These are phyloP conservation scores for Penicillium manginii DNA, from an alignment of 495 filamentous ascomycete genomes.

Conservation along the genomic window DNA sequence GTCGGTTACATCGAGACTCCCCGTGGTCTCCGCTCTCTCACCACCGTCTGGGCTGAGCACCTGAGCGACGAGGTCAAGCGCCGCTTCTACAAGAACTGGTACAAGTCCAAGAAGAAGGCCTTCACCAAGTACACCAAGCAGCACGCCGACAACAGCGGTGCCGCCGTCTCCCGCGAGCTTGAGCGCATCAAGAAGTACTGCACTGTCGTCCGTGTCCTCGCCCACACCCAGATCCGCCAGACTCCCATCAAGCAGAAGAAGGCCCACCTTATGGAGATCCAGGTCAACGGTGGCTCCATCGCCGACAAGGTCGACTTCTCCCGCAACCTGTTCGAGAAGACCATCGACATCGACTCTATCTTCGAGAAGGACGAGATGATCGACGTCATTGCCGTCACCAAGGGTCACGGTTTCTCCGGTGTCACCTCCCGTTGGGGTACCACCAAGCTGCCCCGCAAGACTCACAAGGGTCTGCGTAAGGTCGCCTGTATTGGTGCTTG, in stretches of 20 bases:
- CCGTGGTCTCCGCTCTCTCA: constrained; percentile 98
- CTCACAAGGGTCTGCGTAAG: constrained; percentile 99
- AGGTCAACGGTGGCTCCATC: constrained; percentile 96
- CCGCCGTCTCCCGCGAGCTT: constrained; percentile 91
- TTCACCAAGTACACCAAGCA: constrained; percentile 99
- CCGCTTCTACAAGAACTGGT: constrained; percentile 99
- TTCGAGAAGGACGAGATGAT: constrained; percentile 99
- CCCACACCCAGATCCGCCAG: constrained; percentile 99
- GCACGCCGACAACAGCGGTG: constrained; percentile 88
- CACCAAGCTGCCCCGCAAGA: constrained; percentile 99
- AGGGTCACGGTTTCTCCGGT: constrained; percentile 98
- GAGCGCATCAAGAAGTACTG: constrained; percentile 99
- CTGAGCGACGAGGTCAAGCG: constrained; percentile 97
- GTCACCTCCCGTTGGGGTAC: constrained; percentile 98
- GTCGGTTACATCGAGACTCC: constrained; percentile 99
- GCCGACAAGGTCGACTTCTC: constrained; percentile 96
- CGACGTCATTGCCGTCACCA: constrained; percentile 99
- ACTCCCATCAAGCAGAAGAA: constrained; percentile 99
- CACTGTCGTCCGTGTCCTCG: constrained; percentile 98
- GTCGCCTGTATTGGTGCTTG: constrained; percentile 99
- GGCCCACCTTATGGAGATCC: constrained; percentile 99
- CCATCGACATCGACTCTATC: constrained; percentile 86
- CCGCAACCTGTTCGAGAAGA: constrained; percentile 96
- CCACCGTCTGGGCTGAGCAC: constrained; percentile 99
- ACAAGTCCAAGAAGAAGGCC: constrained; percentile 99